These are phyloP conservation scores for Dacryopinax primogenitus DNA, from an alignment of 768 basidiomycete species.

Conservation along the genomic window DNA sequence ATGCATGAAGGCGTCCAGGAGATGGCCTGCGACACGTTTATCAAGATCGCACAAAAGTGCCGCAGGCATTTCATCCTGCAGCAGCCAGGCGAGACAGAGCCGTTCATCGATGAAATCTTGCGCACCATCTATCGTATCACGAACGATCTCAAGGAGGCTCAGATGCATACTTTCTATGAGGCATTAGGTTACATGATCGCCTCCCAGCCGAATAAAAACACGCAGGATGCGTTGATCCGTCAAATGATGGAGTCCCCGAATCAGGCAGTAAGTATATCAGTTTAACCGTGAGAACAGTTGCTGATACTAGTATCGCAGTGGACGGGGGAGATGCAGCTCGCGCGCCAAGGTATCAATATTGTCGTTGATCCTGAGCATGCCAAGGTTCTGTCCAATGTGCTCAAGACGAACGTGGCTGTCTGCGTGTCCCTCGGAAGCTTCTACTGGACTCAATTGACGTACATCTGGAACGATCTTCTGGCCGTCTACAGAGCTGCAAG, in stretches of 20 bases:
- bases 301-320: constrained; percentile 41
- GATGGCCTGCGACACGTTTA: constrained; percentile 99
- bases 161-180: constrained; percentile 96
- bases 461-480: constrained; percentile 95
- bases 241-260: constrained; percentile 97
- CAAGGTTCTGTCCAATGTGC: constrained; percentile 88
- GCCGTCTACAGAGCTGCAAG: constrained; percentile 96
- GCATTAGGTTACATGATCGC: constrained; percentile 99
- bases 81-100: constrained; percentile 91
- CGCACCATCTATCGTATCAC: constrained; percentile 86
- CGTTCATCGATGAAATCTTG: constrained; percentile 95
- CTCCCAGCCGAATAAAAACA: constrained; percentile 93
- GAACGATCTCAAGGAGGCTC: constrained; percentile 47
- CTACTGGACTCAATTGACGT: constrained; percentile 92
- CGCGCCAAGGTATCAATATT: constrained; percentile 82
- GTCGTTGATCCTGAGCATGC: constrained; percentile 84
- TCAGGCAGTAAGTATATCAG: constrained; percentile 57
- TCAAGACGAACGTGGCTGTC: constrained; percentile 97
- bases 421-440: constrained; percentile 95
- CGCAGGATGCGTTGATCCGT: constrained; percentile 86
- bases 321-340: constrained; percentile 95
- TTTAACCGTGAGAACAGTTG: background rate
- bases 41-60: constrained; percentile 99
- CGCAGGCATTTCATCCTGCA: constrained; percentile 97
- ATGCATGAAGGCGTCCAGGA: constrained; percentile 99